A percentile compares a stretch with the other conserved stretches of the same genome.
Evolutionary conservation across 208 protist species (phyloP).

Genomic region (Naegleria gruberi): DNA sequence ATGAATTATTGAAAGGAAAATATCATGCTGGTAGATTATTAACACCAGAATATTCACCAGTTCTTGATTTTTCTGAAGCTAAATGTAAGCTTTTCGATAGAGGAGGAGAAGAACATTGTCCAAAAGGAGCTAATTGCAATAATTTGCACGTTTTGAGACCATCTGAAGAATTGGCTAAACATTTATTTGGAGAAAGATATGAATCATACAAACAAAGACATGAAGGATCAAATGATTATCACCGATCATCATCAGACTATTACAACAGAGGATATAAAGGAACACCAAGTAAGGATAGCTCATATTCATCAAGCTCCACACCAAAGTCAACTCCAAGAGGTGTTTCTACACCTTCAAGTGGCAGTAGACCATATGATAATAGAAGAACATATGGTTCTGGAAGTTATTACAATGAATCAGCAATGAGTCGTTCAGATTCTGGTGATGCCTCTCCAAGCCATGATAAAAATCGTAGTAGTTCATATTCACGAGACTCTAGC

Average conservation of each 20-base stretch:
- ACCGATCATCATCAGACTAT: background rate
- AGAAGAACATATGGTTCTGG: background rate
- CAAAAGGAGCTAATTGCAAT: slow-evolving; percentile 89
- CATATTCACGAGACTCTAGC: background rate
- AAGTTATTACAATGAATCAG: background rate
- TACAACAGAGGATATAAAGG: background rate
- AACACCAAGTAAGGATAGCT: background rate
- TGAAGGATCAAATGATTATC: background rate
- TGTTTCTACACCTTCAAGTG: background rate
- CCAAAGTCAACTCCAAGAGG: background rate
- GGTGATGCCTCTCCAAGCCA: no score
- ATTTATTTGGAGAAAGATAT: background rate
- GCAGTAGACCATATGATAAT: background rate
- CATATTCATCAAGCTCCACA: background rate
- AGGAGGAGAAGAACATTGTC: slow-evolving; percentile 66
- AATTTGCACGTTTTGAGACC: slow-evolving; percentile 92
- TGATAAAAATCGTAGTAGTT: background rate
- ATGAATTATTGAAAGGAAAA: slow-evolving; percentile 65
- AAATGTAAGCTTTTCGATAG: slow-evolving; percentile 88
- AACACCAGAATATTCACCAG: slow-evolving; percentile 88
- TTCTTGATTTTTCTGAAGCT: slow-evolving; percentile 93
- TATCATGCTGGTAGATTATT: slow-evolving; percentile 73
- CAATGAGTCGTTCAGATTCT: no score
- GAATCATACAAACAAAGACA: background rate
- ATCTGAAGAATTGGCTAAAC: slow-evolving; percentile 33